Conservation (phyloP, 139 green algal genomes). For the Desmodesmus armatus region DNA sequence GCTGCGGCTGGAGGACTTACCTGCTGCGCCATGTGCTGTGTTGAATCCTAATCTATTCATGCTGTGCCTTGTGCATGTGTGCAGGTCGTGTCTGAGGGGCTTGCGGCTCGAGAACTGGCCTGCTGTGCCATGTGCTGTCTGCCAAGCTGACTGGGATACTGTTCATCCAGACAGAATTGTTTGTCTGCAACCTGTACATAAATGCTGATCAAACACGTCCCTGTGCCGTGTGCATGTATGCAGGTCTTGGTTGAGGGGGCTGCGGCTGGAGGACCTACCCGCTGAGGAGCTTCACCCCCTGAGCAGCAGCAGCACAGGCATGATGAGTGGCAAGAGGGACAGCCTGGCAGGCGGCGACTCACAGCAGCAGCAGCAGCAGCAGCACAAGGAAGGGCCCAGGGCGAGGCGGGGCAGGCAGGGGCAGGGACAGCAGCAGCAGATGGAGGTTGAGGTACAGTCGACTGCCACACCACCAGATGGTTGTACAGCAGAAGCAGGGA, state of each 20-base stretch:
- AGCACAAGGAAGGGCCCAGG: background rate
- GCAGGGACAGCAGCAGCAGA: background rate
- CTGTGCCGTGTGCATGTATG: background rate
- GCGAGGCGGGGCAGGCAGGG: background rate
- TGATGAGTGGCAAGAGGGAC: background rate
- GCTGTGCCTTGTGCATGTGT: too few relatives aligned
- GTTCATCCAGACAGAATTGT: too few relatives aligned
- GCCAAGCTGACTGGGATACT: too few relatives aligned
- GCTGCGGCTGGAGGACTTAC: too few relatives aligned
- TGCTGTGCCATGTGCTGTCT: too few relatives aligned
- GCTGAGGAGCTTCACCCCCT: constrained; percentile 9
- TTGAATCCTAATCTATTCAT: too few relatives aligned
- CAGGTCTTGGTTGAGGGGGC: background rate
- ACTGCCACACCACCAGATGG: background rate
- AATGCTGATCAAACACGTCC: too few relatives aligned
- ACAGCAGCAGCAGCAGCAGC: constrained; percentile 3
- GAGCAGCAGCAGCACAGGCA: constrained; percentile 32
- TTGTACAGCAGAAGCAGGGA: background rate
- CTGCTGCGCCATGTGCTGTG: too few relatives aligned
- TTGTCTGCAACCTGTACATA: too few relatives aligned
- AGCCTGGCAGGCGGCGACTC: background rate
- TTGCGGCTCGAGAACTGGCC: too few relatives aligned
- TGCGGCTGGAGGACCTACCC: background rate
- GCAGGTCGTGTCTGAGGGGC: too few relatives aligned
- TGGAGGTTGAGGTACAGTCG: background rate